Evolutionary conservation across 2,329 filamentous ascomycete species (phyloP).

Genomic region (Trichoderma atrobrunneum): DNA sequence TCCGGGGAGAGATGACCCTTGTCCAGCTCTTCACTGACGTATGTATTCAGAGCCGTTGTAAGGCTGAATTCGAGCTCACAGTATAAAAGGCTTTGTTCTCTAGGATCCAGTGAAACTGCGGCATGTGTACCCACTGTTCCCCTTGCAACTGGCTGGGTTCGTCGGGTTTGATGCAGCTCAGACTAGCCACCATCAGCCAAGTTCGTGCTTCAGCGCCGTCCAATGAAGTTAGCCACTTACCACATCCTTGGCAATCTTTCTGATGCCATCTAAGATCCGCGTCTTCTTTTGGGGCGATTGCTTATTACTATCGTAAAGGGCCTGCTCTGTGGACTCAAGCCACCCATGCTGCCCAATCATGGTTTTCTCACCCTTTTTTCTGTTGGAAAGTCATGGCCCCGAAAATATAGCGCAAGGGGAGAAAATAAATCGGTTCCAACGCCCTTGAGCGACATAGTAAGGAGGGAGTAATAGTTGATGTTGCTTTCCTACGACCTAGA

Average conservation of each 20-base stretch:
- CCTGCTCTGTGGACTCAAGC: slow-evolving; percentile 46
- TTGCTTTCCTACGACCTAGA: no score
- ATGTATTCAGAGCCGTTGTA: slow-evolving; percentile 50
- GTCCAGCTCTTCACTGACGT: slow-evolving; percentile 52
- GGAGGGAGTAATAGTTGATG: no score
- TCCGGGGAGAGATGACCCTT: slow-evolving; percentile 52
- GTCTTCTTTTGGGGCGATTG: slow-evolving; percentile 38
- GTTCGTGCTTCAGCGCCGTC: not conserved
- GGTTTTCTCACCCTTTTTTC: slow-evolving; percentile 47
- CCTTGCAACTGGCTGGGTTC: slow-evolving; percentile 32
- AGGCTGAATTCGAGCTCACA: slow-evolving; percentile 57
- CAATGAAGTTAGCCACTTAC: slow-evolving; percentile 34
- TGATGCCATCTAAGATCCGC: slow-evolving; percentile 45
- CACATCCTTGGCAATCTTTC: slow-evolving; percentile 54
- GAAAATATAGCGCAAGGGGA: slow-evolving; percentile 44
- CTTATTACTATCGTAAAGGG: slow-evolving; percentile 23
- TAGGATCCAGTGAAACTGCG: slow-evolving; percentile 50
- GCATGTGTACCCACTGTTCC: slow-evolving; percentile 33
- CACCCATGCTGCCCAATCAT: slow-evolving; percentile 56
- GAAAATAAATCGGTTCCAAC: slow-evolving; percentile 37
- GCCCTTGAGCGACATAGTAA: not conserved
- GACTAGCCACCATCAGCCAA: slow-evolving; percentile 29
- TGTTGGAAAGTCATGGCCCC: slow-evolving; percentile 37
- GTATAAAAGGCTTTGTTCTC: slow-evolving; percentile 58
- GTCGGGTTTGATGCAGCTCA: slow-evolving; percentile 37